Conservation (phyloP, 75 land plant genomes). For the Picea glauca region DNA sequence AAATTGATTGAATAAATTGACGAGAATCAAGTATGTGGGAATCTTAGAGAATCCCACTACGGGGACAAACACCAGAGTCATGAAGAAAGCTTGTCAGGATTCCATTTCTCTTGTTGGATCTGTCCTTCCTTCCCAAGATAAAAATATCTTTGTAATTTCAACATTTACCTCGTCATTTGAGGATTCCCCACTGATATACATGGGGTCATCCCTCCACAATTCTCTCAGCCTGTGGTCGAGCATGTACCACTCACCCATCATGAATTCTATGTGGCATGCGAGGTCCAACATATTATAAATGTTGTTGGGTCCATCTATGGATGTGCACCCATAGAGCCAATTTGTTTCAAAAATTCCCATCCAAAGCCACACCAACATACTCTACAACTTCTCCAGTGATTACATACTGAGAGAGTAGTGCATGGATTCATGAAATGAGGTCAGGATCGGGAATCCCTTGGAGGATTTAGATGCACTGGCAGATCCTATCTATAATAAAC, state of each 20-base stretch:
- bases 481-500: slow-evolving; percentile 3
- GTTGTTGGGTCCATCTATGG: slow-evolving; percentile 40
- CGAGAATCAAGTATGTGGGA: too few relatives aligned
- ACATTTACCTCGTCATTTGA: too few relatives aligned
- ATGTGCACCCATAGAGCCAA: slow-evolving; percentile 66
- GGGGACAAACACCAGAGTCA: too few relatives aligned
- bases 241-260: slow-evolving; percentile 78
- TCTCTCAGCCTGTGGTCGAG: too few relatives aligned
- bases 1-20: too few relatives aligned
- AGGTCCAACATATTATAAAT: slow-evolving; percentile 72
- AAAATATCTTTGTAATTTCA: too few relatives aligned
- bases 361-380: slow-evolving; percentile 59
- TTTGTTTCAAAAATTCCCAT: slow-evolving; percentile 57
- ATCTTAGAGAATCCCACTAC: too few relatives aligned
- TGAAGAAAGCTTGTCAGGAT: too few relatives aligned
- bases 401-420: slow-evolving; percentile 79
- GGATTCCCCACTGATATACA: too few relatives aligned
- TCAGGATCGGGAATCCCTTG: slow-evolving; percentile 80
- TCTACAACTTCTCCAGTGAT: slow-evolving; percentile 66
- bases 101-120: too few relatives aligned
- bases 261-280: slow-evolving; percentile 80
- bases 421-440: slow-evolving; percentile 81
- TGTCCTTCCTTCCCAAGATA: too few relatives aligned
- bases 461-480: slow-evolving; percentile 96
- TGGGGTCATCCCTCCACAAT: too few relatives aligned